A percentile compares a stretch with the other conserved stretches of the same genome.
Conservation (phyloP, 345 rosid species). For the Populus pruinosa region DNA sequence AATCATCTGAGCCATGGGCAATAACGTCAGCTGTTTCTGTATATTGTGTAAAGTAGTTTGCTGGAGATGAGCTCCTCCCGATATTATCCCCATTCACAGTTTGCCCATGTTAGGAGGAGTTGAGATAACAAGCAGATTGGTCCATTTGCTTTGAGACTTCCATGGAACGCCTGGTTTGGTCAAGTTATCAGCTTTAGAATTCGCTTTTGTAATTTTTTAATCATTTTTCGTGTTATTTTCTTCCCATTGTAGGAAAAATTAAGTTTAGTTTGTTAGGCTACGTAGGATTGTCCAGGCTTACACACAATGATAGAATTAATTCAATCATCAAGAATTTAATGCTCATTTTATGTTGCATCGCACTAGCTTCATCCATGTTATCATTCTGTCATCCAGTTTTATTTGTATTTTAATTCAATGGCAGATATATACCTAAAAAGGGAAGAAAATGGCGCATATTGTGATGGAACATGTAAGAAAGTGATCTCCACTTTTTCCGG, state of each 20-base stretch:
- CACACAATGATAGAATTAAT: conserved; percentile 30
- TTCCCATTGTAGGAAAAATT: conserved; percentile 20
- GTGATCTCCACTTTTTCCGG: neutral
- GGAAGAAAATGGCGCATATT: neutral
- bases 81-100: conserved; percentile 9
- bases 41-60: conserved; percentile 63
- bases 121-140: conserved; percentile 16
- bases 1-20: conserved; percentile 16
- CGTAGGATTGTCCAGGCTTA: conserved; percentile 22
- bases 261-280: conserved; percentile 19
- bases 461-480: neutral
- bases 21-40: conserved; percentile 42
- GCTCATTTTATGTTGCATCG: neutral
- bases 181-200: conserved; percentile 19
- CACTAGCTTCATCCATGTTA: neutral
- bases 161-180: conserved; percentile 15
- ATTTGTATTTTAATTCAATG: neutral
- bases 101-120: conserved; percentile 11
- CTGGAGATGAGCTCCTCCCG: conserved; percentile 19
- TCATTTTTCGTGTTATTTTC: neutral
- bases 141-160: conserved; percentile 19
- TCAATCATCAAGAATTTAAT: conserved; percentile 8
- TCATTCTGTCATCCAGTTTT: neutral
- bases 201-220: conserved; percentile 30
- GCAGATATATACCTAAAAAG: neutral